These are phyloP conservation scores for Knufia fluminis DNA, from an alignment of 2,329 filamentous ascomycete species.

Conservation along the genomic window DNA sequence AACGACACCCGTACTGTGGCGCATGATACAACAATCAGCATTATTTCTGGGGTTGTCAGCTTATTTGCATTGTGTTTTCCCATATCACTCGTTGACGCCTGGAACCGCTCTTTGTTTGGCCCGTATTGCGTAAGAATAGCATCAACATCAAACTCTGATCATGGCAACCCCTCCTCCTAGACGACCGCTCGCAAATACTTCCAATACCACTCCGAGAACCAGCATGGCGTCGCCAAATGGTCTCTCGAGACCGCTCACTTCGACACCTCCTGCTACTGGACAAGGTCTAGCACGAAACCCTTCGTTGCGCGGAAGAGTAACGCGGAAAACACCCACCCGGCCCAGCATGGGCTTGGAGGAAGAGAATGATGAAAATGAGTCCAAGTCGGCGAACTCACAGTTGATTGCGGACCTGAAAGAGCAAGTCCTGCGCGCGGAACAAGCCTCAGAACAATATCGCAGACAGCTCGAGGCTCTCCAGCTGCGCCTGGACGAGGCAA, in stretches of 20 bases:
- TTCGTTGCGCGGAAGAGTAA: conserved; percentile 27
- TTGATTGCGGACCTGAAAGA: conserved; percentile 77
- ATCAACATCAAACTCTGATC: not conserved
- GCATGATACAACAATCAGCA: conserved; percentile 4
- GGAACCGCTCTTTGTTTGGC: not conserved
- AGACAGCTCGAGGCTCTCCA: conserved; percentile 81
- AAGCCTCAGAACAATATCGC: conserved; percentile 64
- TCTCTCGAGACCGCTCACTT: conserved; percentile 13
- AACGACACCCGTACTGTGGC: not conserved
- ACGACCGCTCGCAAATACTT: conserved; percentile 16
- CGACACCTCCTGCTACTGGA: conserved; percentile 33
- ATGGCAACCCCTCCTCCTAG: conserved; percentile 18
- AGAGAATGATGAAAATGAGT: conserved; percentile 56
- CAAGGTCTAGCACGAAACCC: conserved; percentile 59
- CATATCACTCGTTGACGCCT: conserved; percentile 7
- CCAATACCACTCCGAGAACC: conserved; percentile 20
- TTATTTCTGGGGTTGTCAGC: conserved; percentile 5
- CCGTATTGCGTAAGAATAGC: not conserved
- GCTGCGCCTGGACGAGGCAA: conserved; percentile 72
- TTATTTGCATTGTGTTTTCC: not conserved
- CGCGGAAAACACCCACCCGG: conserved; percentile 31
- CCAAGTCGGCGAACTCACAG: conserved; percentile 68
- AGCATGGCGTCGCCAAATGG: conserved; percentile 21
- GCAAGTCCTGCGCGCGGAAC: conserved; percentile 71
- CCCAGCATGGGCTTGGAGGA: conserved; percentile 26